Base-by-base conservation (phyloP, 192 early-diverging fungal genomes). In the Backusella tuberculispora region DNA sequence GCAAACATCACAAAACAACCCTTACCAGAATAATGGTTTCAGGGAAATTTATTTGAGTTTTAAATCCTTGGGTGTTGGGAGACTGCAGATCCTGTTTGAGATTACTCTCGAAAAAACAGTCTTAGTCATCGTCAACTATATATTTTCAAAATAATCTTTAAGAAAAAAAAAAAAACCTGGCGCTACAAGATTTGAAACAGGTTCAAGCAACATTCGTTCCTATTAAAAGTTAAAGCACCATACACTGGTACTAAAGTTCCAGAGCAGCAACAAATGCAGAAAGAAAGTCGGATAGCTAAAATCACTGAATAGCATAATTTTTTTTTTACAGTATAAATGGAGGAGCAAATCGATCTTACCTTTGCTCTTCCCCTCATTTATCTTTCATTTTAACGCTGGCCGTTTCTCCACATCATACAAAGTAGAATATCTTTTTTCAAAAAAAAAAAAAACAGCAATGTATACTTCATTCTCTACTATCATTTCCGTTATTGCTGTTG, bases 311-410 rank as follows among this genome's bases (percentile, higher is more conserved):
- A 24, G 26, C 21, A 60, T 26, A 3, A 60, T 34, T 34, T 34
- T 34, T 34, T 34, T 34, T 34, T 34, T 34, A 34, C n/a, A 26
- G 21, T 60, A 26, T 60, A 60, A 60, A 60, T 60, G 9, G 4
- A 67, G 66, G 3, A 21, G 12, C 10, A 34, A 4, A 14, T 64
- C 21, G 7, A 4, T 38, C 19, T 12, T 40, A 12, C 10, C 19
- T 67, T 67, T 66, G 3, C 19, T 66, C 37, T 66, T 66, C n/a
- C 8, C 13, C 53, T 66, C 17, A n/a, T 66, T 40, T 41, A n/a
- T 34, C 19, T 40, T 21, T 66, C 14, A 10, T 9, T 17, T 19
- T 53, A 48, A 47, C 42, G 44, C 68, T 45, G 45, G 44, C 1
- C 68, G 44, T 70, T 70, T 37, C 7, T 45, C 6, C 12, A 40